These are phyloP conservation scores for Telfairia occidentalis DNA, from an alignment of 331 rosid species.

Conservation along the genomic window DNA sequence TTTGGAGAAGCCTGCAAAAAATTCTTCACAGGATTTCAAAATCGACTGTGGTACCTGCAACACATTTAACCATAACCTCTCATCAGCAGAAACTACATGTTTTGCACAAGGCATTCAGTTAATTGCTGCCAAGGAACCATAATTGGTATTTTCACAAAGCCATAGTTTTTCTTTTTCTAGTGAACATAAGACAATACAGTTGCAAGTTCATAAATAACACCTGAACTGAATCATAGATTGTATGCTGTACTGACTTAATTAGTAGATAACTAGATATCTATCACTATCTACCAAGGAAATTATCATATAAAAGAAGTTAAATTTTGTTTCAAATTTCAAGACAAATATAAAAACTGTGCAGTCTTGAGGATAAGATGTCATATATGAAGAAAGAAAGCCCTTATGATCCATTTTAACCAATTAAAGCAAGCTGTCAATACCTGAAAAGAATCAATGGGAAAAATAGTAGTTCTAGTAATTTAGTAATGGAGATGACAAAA, in stretches of 20 bases:
- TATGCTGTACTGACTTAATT: neutral
- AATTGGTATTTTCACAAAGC: neutral
- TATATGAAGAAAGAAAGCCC: neutral
- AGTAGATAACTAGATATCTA: too few relatives aligned
- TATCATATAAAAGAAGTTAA: neutral
- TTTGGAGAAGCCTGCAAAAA: slow-evolving; percentile 14
- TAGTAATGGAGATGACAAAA: neutral
- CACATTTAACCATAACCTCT: neutral
- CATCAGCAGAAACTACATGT: slow-evolving; percentile 16
- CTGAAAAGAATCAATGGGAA: neutral
- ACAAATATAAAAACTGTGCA: neutral
- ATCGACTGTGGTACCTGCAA: slow-evolving; percentile 21
- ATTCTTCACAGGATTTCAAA: slow-evolving; percentile 13
- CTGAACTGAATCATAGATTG: neutral
- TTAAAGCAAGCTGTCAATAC: neutral
- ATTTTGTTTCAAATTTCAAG: neutral
- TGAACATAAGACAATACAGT: neutral
- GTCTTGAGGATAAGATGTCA: neutral
- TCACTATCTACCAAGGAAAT: neutral
- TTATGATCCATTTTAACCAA: neutral
- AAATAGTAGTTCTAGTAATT: neutral
- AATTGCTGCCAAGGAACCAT: neutral
- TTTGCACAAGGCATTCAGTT: neutral
- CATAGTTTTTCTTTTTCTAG: neutral
- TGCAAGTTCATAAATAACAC: neutral